Evolutionary conservation across 768 basidiomycete species (phyloP), one percentile per base, ranked within the genome.

Genomic region (Vishniacozyma victoriae): DNA sequence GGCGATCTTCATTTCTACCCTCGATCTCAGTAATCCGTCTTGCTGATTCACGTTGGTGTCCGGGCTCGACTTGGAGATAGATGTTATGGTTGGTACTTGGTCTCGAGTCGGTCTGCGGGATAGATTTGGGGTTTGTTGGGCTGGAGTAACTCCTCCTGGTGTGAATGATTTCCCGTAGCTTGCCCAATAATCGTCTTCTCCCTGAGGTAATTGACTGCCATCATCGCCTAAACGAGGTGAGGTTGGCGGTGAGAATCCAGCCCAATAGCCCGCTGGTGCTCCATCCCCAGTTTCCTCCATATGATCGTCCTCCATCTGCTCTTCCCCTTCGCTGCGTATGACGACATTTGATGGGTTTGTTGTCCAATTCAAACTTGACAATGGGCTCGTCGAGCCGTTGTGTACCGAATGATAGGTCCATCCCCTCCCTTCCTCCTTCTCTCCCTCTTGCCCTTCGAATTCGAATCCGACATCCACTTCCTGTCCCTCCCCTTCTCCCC

Each of bases 181-280:
- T 22, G 52, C 52, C 52, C 52, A 53, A 35, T 53, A 53, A 11
- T 38, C 45, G 27, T 47, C 52, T 44, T 53, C 52, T 2, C 16
- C 46, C 5, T 26, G 20, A 15, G 26, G 35, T 4, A 20, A 16
- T 26, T 37, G 23, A 5, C 36, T 18, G 11, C 14, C 16, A 14
- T 41, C 39, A 22, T 22, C 19, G 24, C 35, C 31, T 19, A 39
- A 11, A 16, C 40, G 35, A 9, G 39, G 25, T 14, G 16, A 19
- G 14, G 38, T 23, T 3, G 41, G 41, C 13, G 33, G 20, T 14
- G 46, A 42, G 16, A 53, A 53, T 18, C 31, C 52, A 18, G 52
- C 46, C 52, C 52, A 53, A 29, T 53, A 53, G 19, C 46, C 52
- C 12, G 23, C 46, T 2, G 52, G 52, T 1, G 52, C 52, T 25